Evolutionary conservation across 176 grass and related monocot genomes (phyloP), one percentile per base, ranked within the genome.

Genomic region (Rhynchospora breviuscula): DNA sequence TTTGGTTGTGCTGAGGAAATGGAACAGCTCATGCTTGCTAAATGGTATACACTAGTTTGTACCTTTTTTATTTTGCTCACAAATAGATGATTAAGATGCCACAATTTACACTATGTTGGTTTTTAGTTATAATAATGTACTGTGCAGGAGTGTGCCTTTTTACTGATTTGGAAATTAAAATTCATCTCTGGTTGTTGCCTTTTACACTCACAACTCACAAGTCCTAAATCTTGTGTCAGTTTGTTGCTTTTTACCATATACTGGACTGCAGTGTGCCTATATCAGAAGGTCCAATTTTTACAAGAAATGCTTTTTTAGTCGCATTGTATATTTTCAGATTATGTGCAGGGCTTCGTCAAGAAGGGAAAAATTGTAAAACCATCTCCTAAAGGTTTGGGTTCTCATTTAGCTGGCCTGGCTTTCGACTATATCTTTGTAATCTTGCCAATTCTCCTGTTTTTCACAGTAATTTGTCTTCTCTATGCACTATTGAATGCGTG

Each of bases 1-100:
- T 33, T 59, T 95, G 79, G 83, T 95, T 29, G 70, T 98, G 85
- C 72, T 98, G 12, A 93, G 96, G 80, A 91, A 95, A 84, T 98
- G 91, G 91, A 87, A 80, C 82, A 83, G 71, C 60, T 74, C 87
- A 79, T 71, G 84, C 82, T 65, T 82, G 71, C 68, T 86, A 59
- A 87, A 65, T 66, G 77, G 48, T 72, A 86, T 31, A 26, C 67
- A 47, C 11, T 56, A 53, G 22, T 17, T 77, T 29, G 1, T 56
- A 56, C 47, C 6, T 21, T 77, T 76, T 29, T 54, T 76, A 54
- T 76, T 53, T 13, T 40, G 35, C 0, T 63, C 17, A 82, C 7
- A 63, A 40, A 8, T 85, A 79, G 73, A 65, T 61, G 54, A 60
- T 29, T 53, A 5, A 70, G 0, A 18, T 80, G 18, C 18, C 10